phyloP scores from a whole-genome alignment of 2,329 filamentous ascomycete genomes.

The Colletotrichum trifolii region DNA sequence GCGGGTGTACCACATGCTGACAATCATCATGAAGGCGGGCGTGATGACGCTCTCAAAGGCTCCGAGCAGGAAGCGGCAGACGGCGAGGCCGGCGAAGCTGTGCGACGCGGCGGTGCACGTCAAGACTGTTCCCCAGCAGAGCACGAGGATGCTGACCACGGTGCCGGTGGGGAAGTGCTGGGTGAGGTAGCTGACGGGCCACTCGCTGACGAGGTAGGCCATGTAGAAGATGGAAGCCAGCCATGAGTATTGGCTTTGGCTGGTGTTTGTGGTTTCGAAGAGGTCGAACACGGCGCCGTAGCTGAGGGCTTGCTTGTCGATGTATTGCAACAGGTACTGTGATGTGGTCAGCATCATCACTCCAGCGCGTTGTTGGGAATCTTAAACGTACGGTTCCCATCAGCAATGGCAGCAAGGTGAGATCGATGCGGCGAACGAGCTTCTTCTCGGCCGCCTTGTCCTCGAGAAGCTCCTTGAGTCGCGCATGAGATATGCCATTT shows the following conservation, averaged over 20 bases:
- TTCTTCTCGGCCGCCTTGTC: constrained; percentile 47
- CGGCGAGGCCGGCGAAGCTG: constrained; percentile 43
- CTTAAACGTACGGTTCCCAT: constrained; percentile 33
- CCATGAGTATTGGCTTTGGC: constrained; percentile 46
- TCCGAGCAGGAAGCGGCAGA: constrained; percentile 47
- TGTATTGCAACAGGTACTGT: constrained; percentile 28
- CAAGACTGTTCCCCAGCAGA: constrained; percentile 38
- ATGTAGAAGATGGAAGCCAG: constrained; percentile 47
- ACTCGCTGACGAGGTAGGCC: constrained; percentile 44
- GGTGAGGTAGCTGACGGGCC: constrained; percentile 36
- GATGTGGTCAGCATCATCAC: not conserved
- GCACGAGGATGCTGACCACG: constrained; percentile 37
- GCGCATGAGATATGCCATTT: constrained; percentile 55
- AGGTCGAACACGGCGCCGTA: constrained; percentile 40
- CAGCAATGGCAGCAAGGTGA: constrained; percentile 24
- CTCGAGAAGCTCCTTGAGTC: constrained; percentile 55
- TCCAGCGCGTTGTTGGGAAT: not conserved
- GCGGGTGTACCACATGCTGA: constrained; percentile 44
- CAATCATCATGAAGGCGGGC: constrained; percentile 46
- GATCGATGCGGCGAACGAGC: constrained; percentile 8
- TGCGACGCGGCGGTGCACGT: constrained; percentile 43
- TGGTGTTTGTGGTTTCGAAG: constrained; percentile 43
- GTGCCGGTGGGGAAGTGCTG: constrained; percentile 37
- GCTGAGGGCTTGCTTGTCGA: constrained; percentile 49
- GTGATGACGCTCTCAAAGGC: constrained; percentile 45